Evolutionary conservation across 2,329 filamentous ascomycete species (phyloP).

Genomic region (Trichoderma atrobrunneum): DNA sequence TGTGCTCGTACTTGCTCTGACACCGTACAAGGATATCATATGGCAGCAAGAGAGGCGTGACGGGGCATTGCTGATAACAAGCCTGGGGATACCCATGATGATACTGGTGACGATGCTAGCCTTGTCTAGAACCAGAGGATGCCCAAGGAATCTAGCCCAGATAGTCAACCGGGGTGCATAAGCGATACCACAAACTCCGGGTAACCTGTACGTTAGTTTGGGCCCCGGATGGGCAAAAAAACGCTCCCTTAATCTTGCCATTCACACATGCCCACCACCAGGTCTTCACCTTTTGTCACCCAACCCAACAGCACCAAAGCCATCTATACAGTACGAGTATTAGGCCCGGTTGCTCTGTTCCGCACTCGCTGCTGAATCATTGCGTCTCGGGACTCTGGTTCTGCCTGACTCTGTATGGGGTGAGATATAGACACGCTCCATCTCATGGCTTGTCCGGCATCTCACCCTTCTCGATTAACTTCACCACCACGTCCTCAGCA

Average conservation of each 20-base stretch:
- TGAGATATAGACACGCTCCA: not conserved
- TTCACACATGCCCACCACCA: not conserved
- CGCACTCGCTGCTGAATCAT: not conserved
- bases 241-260: not conserved
- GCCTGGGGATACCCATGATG: not conserved
- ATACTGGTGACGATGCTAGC: not conserved
- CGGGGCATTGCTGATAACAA: not conserved
- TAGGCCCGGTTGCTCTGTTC: not conserved
- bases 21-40: not conserved
- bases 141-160: not conserved
- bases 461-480: not conserved
- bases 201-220: not conserved
- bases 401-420: not conserved
- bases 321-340: not conserved
- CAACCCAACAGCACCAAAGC: not conserved
- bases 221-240: not conserved
- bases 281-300: not conserved
- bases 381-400: not conserved
- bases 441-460: not conserved
- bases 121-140: not conserved
- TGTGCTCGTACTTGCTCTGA: not conserved
- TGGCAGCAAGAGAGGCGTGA: not conserved
- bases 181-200: constrained; percentile 8
- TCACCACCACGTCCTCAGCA: not conserved
- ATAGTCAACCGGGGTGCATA: constrained; percentile 12